Evolutionary conservation across 1,139 yeast genomes (phyloP).

Genomic region (Yamadazyma atmosphaerica): DNA sequence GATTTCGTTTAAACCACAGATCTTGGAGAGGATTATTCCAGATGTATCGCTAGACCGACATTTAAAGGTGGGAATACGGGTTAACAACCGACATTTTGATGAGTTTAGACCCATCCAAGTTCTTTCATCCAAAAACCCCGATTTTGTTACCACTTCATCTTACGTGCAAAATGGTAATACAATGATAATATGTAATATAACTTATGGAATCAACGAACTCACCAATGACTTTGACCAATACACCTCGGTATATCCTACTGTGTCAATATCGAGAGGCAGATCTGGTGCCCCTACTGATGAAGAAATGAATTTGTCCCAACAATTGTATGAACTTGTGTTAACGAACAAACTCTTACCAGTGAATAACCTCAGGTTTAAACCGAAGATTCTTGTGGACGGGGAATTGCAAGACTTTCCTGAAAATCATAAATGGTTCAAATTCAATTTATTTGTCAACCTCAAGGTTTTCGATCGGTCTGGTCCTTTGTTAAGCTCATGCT

Average conservation of each 20-base stretch:
- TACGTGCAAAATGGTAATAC: conserved; percentile 76
- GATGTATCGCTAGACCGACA: conserved; percentile 81
- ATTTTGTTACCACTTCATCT: conserved; percentile 66
- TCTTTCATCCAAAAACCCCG: conserved; percentile 18
- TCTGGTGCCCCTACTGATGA: conserved; percentile 84
- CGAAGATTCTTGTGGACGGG: conserved; percentile 51
- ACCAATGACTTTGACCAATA: conserved; percentile 35
- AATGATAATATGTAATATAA: conserved; percentile 70
- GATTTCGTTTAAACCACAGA: conserved; percentile 73
- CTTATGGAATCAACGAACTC: conserved; percentile 67
- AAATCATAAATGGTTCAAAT: conserved; percentile 49
- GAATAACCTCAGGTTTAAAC: conserved; percentile 19
- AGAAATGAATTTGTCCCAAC: conserved; percentile 80
- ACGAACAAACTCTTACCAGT: conserved; percentile 55
- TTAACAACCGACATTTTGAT: conserved; percentile 65
- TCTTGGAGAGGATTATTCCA: conserved; percentile 83
- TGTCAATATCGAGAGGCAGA: conserved; percentile 77
- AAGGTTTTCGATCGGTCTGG: conserved; percentile 82
- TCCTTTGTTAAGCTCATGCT: conserved; percentile 76
- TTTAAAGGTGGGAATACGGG: conserved; percentile 68
- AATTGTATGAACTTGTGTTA: conserved; percentile 57
- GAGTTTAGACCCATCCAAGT: conserved; percentile 68
- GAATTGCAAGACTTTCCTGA: conserved; percentile 9
- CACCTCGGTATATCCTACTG: conserved; percentile 70
- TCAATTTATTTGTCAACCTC: conserved; percentile 68